These are phyloP conservation scores for Phytophthora aleatoria DNA, from an alignment of 352 stramenopile species.

Conservation along the genomic window DNA sequence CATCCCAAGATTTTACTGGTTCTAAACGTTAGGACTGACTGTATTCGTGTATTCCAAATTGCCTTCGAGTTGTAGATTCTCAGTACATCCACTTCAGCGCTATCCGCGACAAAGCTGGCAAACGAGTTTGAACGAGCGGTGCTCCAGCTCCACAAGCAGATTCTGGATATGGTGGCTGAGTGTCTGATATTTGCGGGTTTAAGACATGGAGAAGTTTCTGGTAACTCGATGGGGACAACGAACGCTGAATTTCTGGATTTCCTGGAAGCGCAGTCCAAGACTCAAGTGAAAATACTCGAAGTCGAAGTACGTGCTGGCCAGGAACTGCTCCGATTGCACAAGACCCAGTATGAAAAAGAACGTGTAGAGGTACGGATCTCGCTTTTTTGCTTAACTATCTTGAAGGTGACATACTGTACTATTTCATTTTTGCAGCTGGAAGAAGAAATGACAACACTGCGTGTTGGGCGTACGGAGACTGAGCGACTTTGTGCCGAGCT, in stretches of 20 bases:
- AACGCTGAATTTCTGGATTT: constrained; percentile 52
- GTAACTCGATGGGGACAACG: not conserved
- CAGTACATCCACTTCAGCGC: constrained; percentile 27
- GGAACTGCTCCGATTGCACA: constrained; percentile 63
- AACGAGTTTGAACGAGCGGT: constrained; percentile 43
- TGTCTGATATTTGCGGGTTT: constrained; percentile 15
- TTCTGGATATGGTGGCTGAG: constrained; percentile 36
- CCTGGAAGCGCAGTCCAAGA: constrained; percentile 44
- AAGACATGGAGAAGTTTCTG: not conserved
- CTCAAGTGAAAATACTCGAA: constrained; percentile 61
- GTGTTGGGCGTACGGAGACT: constrained; percentile 40
- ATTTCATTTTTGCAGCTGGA: constrained; percentile 40
- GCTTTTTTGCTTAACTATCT: too few relatives aligned
- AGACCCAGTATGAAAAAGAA: constrained; percentile 59
- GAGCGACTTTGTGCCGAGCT: constrained; percentile 57
- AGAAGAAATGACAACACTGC: constrained; percentile 50
- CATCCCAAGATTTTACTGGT: not conserved
- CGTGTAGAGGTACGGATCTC: constrained; percentile 32
- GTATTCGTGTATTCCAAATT: constrained; percentile 7
- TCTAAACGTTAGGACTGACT: not conserved
- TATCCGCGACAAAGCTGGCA: constrained; percentile 18
- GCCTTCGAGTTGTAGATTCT: constrained; percentile 34
- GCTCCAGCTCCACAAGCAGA: constrained; percentile 42
- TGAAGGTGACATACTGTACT: not conserved
- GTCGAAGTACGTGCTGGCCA: constrained; percentile 63